Percentiles rank a stretch among this genome's conserved stretches.
Evolutionary conservation across 2,329 filamentous ascomycete species (phyloP).

Genomic region (Arachnomyces sp.): DNA sequence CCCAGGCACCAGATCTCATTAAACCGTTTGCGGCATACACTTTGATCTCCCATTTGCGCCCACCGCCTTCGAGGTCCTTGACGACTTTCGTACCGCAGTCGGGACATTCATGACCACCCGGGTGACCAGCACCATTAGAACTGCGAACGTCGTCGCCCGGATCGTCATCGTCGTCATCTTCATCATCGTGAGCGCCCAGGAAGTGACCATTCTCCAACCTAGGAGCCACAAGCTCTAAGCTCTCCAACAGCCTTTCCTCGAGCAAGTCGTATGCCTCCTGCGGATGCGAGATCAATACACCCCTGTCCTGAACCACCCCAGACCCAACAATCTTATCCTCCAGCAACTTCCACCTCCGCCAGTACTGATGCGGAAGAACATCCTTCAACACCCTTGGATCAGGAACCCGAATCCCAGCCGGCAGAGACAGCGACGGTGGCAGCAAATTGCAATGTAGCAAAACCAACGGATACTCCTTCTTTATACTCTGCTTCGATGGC

Average conservation of each 20-base stretch:
- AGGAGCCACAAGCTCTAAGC: constrained; percentile 47
- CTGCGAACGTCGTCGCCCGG: constrained; percentile 9
- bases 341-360: constrained; percentile 42
- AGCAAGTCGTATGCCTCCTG: constrained; percentile 54
- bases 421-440: constrained; percentile 43
- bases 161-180: constrained; percentile 4
- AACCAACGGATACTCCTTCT: constrained; percentile 48
- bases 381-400: constrained; percentile 40
- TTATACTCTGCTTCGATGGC: constrained; percentile 25
- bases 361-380: constrained; percentile 40
- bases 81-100: constrained; percentile 45
- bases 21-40: constrained; percentile 92
- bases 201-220: constrained; percentile 54
- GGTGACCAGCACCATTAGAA: constrained; percentile 26
- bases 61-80: constrained; percentile 34
- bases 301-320: constrained; percentile 48
- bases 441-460: constrained; percentile 53
- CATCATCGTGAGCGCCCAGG: constrained; percentile 28
- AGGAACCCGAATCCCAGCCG: constrained; percentile 24
- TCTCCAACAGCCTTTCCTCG: constrained; percentile 54
- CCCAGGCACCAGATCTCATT: constrained; percentile 87
- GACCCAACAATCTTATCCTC: constrained; percentile 45
- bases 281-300: constrained; percentile 55
- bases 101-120: constrained; percentile 36
- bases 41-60: constrained; percentile 58